A percentile compares a stretch with the other conserved stretches of the same genome.
phyloP scores from a whole-genome alignment of 2,329 filamentous ascomycete species.

The Monilinia vaccinii-corymbosi region DNA sequence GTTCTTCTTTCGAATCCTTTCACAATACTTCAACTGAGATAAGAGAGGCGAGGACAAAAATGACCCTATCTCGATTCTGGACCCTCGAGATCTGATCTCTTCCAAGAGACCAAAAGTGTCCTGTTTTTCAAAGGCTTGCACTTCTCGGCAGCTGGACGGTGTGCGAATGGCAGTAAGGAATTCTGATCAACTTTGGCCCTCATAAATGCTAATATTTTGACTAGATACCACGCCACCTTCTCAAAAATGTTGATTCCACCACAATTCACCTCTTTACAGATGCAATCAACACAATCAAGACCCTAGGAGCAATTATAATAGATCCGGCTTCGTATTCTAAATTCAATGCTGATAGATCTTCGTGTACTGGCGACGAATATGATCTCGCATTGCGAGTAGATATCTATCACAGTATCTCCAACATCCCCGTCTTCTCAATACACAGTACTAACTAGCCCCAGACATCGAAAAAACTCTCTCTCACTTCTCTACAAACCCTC shows the following conservation, averaged over 20 bases:
- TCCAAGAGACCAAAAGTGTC: background rate
- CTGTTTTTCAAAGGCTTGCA: background rate
- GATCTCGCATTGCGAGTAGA: background rate
- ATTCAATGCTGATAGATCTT: conserved; percentile 36
- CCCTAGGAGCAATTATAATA: conserved; percentile 42
- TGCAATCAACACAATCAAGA: background rate
- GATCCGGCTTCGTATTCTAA: conserved; percentile 52
- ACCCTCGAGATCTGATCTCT: background rate
- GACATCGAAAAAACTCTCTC: background rate
- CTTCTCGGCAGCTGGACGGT: background rate
- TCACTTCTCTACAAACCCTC: conserved; percentile 1
- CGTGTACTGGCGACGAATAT: background rate
- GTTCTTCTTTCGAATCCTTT: background rate
- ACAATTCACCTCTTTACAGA: background rate
- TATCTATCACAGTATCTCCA: background rate
- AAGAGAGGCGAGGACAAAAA: background rate
- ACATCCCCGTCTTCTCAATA: background rate
- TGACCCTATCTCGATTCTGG: background rate
- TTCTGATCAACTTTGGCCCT: background rate
- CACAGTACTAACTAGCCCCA: background rate
- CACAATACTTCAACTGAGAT: background rate
- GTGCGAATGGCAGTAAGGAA: background rate
- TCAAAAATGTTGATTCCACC: background rate
- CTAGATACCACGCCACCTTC: background rate
- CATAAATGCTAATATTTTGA: background rate